A percentile compares a stretch with the other conserved stretches of the same genome.
Evolutionary conservation across 352 stramenopile species (phyloP).

Genomic region (Pythium myriotylum): DNA sequence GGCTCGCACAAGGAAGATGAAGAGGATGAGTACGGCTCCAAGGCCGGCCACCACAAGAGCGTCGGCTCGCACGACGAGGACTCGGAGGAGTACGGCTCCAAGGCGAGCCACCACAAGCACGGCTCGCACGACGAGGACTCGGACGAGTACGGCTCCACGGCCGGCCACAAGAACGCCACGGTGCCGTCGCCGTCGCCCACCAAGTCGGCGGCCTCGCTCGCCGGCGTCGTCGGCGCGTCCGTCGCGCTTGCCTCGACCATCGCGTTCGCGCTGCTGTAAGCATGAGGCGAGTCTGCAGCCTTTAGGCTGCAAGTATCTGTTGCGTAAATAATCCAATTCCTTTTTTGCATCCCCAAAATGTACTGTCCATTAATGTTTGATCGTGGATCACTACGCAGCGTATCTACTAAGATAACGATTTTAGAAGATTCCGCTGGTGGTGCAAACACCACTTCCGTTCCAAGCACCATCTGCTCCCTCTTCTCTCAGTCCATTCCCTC

Average conservation of each 20-base stretch:
- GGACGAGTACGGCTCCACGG: conserved; percentile 23
- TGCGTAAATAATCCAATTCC: background rate
- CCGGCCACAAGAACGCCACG: conserved; percentile 13
- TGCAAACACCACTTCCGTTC: conserved; percentile 1
- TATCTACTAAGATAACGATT: conserved; percentile 4
- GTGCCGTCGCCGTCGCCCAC: conserved; percentile 6
- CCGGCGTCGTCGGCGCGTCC: conserved; percentile 11
- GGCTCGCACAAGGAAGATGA: conserved; percentile 5
- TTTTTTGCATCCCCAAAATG: background rate
- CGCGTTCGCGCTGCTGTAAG: conserved; percentile 11
- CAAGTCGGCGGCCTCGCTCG: conserved; percentile 12
- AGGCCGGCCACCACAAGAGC: conserved; percentile 1
- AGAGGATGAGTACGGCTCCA: conserved; percentile 15
- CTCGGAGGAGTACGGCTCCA: conserved; percentile 17
- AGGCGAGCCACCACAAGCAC: conserved; percentile 8
- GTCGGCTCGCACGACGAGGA: conserved; percentile 2
- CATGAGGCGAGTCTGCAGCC: no score
- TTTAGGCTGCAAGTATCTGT: no score
- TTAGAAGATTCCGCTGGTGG: conserved; percentile 3
- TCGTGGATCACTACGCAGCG: no score
- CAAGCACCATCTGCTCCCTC: conserved; percentile 1
- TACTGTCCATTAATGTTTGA: no score
- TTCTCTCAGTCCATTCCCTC: background rate
- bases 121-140: conserved; percentile 20
- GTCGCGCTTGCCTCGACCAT: conserved; percentile 12